phyloP scores from a whole-genome alignment of 108 stramenopile genomes.

The Schizochytrium sp. region DNA sequence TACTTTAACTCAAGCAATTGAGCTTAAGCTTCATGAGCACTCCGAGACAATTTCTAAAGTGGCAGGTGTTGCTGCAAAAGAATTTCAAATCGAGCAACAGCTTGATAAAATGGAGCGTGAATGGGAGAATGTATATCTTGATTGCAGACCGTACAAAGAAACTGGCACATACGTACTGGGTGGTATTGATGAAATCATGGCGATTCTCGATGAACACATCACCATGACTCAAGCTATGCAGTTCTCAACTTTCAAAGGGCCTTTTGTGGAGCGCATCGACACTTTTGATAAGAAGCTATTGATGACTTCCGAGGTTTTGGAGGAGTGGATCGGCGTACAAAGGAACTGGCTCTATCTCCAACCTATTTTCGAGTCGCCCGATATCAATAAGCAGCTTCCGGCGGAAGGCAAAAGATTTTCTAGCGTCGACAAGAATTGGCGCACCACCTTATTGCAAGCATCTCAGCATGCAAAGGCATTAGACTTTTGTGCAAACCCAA shows the following conservation, averaged over 20 bases:
- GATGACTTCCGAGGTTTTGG: conserved; percentile 70
- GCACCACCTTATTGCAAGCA: conserved; percentile 69
- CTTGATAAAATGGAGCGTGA: conserved; percentile 77
- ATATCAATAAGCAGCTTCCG: conserved; percentile 82
- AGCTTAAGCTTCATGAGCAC: conserved; percentile 73
- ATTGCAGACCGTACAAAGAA: conserved; percentile 74
- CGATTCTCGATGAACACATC: conserved; percentile 79
- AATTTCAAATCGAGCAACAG: conserved; percentile 78
- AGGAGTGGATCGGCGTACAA: conserved; percentile 78
- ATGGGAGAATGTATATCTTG: conserved; percentile 73
- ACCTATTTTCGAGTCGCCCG: conserved; percentile 81
- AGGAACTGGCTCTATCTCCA: conserved; percentile 82
- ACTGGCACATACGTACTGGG: conserved; percentile 78
- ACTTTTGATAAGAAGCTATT: conserved; percentile 66
- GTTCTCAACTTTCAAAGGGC: conserved; percentile 80
- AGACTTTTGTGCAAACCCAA: conserved; percentile 76
- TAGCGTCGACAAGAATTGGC: conserved; percentile 81
- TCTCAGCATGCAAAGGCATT: conserved; percentile 65
- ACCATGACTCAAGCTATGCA: conserved; percentile 79
- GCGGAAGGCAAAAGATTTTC: conserved; percentile 80
- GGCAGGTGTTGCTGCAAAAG: conserved; percentile 78
- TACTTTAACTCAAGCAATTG: conserved; percentile 71
- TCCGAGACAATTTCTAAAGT: conserved; percentile 73
- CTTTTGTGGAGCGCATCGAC: conserved; percentile 76
- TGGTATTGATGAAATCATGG: conserved; percentile 76